Conservation (phyloP, 2,329 filamentous ascomycete species). For the Fusarium praegraminearum region DNA sequence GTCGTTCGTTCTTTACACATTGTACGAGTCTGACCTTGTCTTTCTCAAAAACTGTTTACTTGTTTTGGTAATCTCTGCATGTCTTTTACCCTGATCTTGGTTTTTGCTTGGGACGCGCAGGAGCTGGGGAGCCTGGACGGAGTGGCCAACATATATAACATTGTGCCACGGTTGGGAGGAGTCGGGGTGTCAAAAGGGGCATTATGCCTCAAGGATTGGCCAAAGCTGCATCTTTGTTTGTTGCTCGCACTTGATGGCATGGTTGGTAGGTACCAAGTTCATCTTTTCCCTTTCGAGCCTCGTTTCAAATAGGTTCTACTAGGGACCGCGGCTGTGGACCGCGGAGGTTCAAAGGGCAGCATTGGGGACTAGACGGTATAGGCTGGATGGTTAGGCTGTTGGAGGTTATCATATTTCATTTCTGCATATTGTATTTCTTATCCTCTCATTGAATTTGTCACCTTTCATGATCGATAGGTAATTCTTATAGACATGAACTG, state of each 20-base stretch:
- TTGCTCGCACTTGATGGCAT: constrained; percentile 37
- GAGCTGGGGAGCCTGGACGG: constrained; percentile 47
- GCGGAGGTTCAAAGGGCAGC: background rate
- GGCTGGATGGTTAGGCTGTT: constrained; percentile 24
- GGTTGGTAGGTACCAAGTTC: constrained; percentile 26
- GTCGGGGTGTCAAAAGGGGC: constrained; percentile 48
- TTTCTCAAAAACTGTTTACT: constrained; percentile 26
- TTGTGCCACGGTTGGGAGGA: constrained; percentile 44
- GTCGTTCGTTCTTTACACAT: constrained; percentile 20
- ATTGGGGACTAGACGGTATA: constrained; percentile 14
- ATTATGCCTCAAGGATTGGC: constrained; percentile 40
- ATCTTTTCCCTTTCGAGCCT: constrained; percentile 6
- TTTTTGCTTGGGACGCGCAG: constrained; percentile 44
- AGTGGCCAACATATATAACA: constrained; percentile 33
- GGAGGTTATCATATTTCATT: constrained; percentile 40
- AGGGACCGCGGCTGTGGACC: constrained; percentile 3
- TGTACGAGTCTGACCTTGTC: constrained; percentile 22
- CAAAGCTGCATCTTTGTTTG: constrained; percentile 44
- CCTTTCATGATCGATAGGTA: constrained; percentile 34
- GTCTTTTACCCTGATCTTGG: constrained; percentile 34
- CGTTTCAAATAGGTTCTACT: constrained; percentile 4
- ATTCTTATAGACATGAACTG: constrained; percentile 26
- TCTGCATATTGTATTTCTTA: constrained; percentile 23
- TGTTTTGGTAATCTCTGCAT: constrained; percentile 34
- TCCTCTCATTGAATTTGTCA: constrained; percentile 6